Conservation (phyloP, 257 asterid genomes). For the Apocynum venetum region DNA sequence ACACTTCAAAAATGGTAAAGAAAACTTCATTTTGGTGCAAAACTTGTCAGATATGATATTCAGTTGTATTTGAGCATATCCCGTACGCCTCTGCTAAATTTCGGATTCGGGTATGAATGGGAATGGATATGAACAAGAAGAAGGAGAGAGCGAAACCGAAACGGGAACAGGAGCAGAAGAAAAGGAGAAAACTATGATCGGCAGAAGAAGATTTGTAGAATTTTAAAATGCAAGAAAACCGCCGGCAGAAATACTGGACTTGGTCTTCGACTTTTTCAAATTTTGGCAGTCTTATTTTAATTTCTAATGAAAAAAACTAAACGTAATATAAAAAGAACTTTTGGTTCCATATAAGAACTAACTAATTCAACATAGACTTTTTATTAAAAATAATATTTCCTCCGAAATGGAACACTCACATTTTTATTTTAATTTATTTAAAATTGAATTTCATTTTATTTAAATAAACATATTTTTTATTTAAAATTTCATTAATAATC, state of each 20-base stretch:
- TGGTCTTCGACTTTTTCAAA: not conserved
- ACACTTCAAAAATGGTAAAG: constrained; percentile 2
- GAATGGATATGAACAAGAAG: not conserved
- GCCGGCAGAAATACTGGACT: not conserved
- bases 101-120: not conserved
- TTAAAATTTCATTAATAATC: no score
- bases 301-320: no score
- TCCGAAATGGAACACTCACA: no score
- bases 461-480: no score
- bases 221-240: not conserved
- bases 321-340: no score
- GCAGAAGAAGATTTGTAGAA: not conserved
- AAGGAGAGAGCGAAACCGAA: not conserved
- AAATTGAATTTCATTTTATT: no score
- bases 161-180: not conserved
- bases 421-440: no score
- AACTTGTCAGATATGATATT: not conserved
- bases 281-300: no score
- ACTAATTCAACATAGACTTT: no score
- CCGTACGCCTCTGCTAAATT: no score
- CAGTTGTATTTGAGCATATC: not conserved
- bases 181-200: not conserved
- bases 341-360: no score
- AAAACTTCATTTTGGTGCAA: constrained; percentile 10
- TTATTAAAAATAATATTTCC: no score